Percentiles rank a stretch among this genome's conserved stretches.
Conservation (phyloP, 306 rosid species). For the Castanea crenata region DNA sequence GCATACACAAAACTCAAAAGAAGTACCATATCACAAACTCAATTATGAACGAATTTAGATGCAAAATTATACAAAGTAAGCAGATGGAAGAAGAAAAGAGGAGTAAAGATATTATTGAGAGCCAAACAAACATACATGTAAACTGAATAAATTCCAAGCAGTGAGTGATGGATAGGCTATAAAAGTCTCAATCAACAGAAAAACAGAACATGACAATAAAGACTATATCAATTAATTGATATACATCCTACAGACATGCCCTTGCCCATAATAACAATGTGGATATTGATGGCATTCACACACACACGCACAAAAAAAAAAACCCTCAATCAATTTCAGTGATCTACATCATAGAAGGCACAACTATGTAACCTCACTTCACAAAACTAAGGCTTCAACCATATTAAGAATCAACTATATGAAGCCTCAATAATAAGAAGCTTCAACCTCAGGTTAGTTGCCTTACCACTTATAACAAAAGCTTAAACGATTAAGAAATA, state of each 20-base stretch:
- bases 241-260: too few relatives aligned
- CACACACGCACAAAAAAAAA: too few relatives aligned
- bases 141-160: not conserved
- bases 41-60: not conserved
- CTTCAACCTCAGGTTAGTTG: too few relatives aligned
- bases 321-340: not conserved
- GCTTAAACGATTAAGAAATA: too few relatives aligned
- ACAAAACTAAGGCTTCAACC: not conserved
- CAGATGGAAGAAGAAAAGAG: not conserved
- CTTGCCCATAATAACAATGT: too few relatives aligned
- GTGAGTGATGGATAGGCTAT: not conserved
- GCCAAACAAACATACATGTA: not conserved
- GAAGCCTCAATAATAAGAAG: too few relatives aligned
- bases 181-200: not conserved
- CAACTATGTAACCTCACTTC: not conserved
- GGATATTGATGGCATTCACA: too few relatives aligned
- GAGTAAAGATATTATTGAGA: not conserved
- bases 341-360: not conserved
- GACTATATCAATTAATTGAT: too few relatives aligned
- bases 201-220: not conserved
- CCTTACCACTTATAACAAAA: too few relatives aligned
- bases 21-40: not conserved
- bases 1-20: constrained; percentile 24
- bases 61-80: too few relatives aligned
- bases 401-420: not conserved